These are phyloP conservation scores for Yamadazyma blattariae DNA, from an alignment of 1,139 yeast species.

Conservation along the genomic window DNA sequence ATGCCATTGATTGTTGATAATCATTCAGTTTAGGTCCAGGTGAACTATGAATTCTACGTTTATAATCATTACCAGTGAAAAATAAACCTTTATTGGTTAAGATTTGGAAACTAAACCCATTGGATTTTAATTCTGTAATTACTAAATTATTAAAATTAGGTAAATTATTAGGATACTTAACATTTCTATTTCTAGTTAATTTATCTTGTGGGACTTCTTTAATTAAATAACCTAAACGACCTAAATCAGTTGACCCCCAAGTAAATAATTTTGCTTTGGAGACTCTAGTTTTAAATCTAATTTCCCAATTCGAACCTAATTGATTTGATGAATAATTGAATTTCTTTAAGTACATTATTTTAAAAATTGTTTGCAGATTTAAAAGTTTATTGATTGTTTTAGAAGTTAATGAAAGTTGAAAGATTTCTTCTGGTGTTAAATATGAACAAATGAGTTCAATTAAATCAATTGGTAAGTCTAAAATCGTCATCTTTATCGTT, in stretches of 20 bases:
- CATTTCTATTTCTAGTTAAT: slow-evolving; percentile 24
- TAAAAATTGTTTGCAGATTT: slow-evolving; percentile 38
- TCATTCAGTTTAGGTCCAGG: slow-evolving; percentile 19
- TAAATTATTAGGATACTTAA: slow-evolving; percentile 42
- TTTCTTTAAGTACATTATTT: slow-evolving; percentile 47
- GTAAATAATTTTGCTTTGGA: slow-evolving; percentile 44
- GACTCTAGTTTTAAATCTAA: slow-evolving; percentile 42
- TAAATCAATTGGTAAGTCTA: slow-evolving; percentile 43
- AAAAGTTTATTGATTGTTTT: slow-evolving; percentile 25
- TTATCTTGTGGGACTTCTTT: slow-evolving; percentile 27
- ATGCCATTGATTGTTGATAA: slow-evolving; percentile 1
- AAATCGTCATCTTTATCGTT: background rate
- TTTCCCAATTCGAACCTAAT: slow-evolving; percentile 46
- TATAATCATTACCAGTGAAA: slow-evolving; percentile 53
- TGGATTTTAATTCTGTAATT: slow-evolving; percentile 57
- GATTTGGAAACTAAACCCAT: slow-evolving; percentile 67
- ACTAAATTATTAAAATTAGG: slow-evolving; percentile 30
- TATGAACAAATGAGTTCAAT: slow-evolving; percentile 30
- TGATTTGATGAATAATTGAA: slow-evolving; percentile 40
- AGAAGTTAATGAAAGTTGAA: slow-evolving; percentile 44
- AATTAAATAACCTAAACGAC: slow-evolving; percentile 55
- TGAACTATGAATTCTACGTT: slow-evolving; percentile 18
- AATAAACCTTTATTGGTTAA: slow-evolving; percentile 55
- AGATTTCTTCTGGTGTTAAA: slow-evolving; percentile 45
- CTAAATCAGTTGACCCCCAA: slow-evolving; percentile 59